phyloP scores from a whole-genome alignment of 2,329 filamentous ascomycete genomes.

The Fusarium chlamydosporum region DNA sequence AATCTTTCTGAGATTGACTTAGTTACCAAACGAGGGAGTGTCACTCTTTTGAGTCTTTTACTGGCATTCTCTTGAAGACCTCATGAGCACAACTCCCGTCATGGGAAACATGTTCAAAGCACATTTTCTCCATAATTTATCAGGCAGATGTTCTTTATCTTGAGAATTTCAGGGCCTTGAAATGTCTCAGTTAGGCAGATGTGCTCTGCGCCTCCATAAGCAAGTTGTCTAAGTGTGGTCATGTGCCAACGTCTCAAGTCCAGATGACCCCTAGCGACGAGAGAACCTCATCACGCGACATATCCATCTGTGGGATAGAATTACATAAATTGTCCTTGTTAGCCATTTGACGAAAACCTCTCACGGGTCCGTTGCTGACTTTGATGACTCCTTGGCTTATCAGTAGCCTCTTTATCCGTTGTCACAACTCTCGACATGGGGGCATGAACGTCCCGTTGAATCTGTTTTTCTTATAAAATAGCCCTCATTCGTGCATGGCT shows the following conservation, averaged over 20 bases:
- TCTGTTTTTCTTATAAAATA: slow-evolving; percentile 46
- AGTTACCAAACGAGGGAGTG: slow-evolving; percentile 7
- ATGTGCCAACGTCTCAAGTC: slow-evolving; percentile 37
- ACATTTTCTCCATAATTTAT: slow-evolving; percentile 24
- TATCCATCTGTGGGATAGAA: slow-evolving; percentile 11
- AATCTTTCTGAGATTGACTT: slow-evolving; percentile 9
- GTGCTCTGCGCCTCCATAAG: slow-evolving; percentile 44
- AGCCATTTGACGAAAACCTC: neutral
- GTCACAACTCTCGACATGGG: neutral
- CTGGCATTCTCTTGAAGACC: slow-evolving; percentile 9
- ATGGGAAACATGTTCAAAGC: slow-evolving; percentile 41
- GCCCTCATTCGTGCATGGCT: slow-evolving; percentile 43
- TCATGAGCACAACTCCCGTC: slow-evolving; percentile 44
- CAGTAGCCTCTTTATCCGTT: neutral
- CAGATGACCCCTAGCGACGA: slow-evolving; percentile 42
- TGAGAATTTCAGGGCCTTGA: slow-evolving; percentile 14
- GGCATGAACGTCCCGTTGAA: slow-evolving; percentile 2
- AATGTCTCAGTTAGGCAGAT: slow-evolving; percentile 44
- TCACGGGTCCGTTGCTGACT: neutral
- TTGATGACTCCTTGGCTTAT: neutral
- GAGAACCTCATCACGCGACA: slow-evolving; percentile 42
- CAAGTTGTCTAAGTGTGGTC: slow-evolving; percentile 38
- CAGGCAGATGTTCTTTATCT: neutral
- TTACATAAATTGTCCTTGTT: slow-evolving; percentile 6
- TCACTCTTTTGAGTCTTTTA: slow-evolving; percentile 39